A percentile compares a stretch with the other conserved stretches of the same genome.
phyloP scores from a whole-genome alignment of 1,139 yeast species.

The Magnusiomyces paraingens region DNA sequence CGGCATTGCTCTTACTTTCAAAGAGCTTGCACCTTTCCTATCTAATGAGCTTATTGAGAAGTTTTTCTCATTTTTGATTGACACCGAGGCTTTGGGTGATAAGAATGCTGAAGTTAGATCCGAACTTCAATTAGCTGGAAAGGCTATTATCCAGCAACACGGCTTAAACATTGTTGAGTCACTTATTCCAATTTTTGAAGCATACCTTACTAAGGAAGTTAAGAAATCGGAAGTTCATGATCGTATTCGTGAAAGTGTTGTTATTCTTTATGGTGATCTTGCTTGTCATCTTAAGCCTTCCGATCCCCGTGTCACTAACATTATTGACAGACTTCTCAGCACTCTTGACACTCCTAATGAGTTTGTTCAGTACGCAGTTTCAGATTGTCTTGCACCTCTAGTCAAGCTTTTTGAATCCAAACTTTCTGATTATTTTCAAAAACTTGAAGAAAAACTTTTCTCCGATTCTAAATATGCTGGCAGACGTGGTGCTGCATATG shows the following conservation, averaged over 20 bases:
- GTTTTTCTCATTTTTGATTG: conserved; percentile 55
- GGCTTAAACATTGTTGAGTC: conserved; percentile 62
- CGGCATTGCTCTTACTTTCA: conserved; percentile 67
- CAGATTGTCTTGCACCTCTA: conserved; percentile 79
- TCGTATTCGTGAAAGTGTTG: conserved; percentile 68
- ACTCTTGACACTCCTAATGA: conserved; percentile 86
- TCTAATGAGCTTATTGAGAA: conserved; percentile 37
- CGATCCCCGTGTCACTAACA: conserved; percentile 57
- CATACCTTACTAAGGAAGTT: conserved; percentile 36
- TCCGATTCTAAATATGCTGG: conserved; percentile 42
- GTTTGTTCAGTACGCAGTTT: conserved; percentile 79
- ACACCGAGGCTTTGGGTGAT: conserved; percentile 65
- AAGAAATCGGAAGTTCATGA: conserved; percentile 47
- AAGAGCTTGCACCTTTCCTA: conserved; percentile 50
- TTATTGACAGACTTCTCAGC: conserved; percentile 61
- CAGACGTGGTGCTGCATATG: conserved; percentile 93
- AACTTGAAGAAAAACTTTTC: conserved; percentile 54
- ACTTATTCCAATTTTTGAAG: conserved; percentile 73
- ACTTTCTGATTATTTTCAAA: conserved; percentile 49
- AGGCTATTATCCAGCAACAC: conserved; percentile 55
- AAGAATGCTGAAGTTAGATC: conserved; percentile 65
- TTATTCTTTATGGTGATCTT: conserved; percentile 79
- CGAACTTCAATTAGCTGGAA: conserved; percentile 87
- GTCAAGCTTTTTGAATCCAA: conserved; percentile 44
- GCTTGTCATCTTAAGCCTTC: conserved; percentile 67